A percentile compares a stretch with the other conserved stretches of the same genome.
Evolutionary conservation across 2,329 filamentous ascomycete species (phyloP).

Genomic region (Fragosphaeria purpurea): DNA sequence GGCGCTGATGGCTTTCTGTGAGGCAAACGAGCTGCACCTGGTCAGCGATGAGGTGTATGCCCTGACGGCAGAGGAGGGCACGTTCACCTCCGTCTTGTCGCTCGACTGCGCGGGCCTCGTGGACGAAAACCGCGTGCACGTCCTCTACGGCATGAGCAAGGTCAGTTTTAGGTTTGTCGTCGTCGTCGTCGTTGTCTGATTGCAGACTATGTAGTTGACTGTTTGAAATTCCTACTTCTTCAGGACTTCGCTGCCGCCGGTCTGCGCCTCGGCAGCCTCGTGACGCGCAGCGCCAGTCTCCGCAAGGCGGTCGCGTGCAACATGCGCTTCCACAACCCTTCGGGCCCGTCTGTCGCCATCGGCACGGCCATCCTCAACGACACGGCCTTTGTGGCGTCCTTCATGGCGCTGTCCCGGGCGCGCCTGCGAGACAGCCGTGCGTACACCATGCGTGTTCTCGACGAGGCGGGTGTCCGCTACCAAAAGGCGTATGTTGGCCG

Average conservation of each 20-base stretch:
- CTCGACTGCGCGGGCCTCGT: constrained; percentile 34
- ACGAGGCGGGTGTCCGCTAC: constrained; percentile 30
- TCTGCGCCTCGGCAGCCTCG: constrained; percentile 37
- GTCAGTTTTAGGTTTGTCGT: not conserved
- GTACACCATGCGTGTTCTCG: constrained; percentile 27
- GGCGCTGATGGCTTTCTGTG: constrained; percentile 37
- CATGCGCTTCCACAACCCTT: constrained; percentile 36
- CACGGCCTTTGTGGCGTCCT: constrained; percentile 31
- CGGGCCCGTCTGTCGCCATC: constrained; percentile 32
- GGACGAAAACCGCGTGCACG: constrained; percentile 37
- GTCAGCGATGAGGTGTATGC: constrained; percentile 52
- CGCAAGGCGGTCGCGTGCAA: constrained; percentile 26
- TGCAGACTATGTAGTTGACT: too few species aligned
- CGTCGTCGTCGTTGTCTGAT: not conserved
- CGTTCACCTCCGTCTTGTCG: constrained; percentile 40
- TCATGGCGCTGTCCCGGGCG: constrained; percentile 29
- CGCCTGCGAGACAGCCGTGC: constrained; percentile 30
- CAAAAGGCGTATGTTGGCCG: not conserved
- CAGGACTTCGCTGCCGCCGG: constrained; percentile 45
- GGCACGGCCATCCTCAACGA: constrained; percentile 37
- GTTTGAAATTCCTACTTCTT: too few species aligned
- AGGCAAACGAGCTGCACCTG: constrained; percentile 39
- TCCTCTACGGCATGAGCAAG: constrained; percentile 33
- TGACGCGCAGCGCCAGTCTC: constrained; percentile 26
- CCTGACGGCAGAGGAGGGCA: constrained; percentile 34